Percentiles rank a stretch among this genome's conserved stretches.
These are phyloP conservation scores for Chloromonas sp. DNA, from an alignment of 163 green algal genomes.

Conservation along the genomic window DNA sequence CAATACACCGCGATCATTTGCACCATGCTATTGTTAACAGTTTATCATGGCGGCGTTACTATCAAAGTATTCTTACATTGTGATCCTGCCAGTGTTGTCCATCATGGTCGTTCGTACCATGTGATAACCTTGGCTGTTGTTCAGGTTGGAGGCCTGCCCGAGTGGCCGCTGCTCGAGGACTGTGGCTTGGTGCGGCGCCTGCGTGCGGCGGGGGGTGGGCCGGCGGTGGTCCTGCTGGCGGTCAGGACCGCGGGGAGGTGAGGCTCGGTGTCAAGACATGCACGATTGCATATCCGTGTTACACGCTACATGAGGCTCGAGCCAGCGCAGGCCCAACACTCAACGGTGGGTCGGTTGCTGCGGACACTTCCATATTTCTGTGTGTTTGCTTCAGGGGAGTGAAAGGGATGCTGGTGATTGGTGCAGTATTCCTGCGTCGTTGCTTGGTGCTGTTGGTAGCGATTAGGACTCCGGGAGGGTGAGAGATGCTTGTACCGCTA, in stretches of 20 bases:
- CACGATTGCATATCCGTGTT: neutral
- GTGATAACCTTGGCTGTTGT: neutral
- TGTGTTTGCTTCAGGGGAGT: neutral
- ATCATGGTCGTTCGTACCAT: too few species aligned
- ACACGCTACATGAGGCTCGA: too few species aligned
- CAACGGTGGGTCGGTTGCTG: too few species aligned
- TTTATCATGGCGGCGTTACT: too few species aligned
- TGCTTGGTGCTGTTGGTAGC: too few species aligned
- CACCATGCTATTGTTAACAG: too few species aligned
- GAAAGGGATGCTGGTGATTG: neutral
- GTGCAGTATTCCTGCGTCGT: neutral
- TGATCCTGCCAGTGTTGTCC: too few species aligned
- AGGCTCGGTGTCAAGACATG: neutral
- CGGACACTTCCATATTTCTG: too few species aligned
- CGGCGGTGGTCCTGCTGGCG: conserved; percentile 18
- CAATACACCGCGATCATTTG: neutral
- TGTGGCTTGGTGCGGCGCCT: conserved; percentile 33
- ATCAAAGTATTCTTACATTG: too few species aligned
- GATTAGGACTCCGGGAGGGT: too few species aligned
- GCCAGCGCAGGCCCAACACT: too few species aligned
- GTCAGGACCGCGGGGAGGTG: conserved; percentile 25
- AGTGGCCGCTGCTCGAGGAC: conserved; percentile 45
- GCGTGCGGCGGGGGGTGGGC: neutral
- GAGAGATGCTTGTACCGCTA: too few species aligned
- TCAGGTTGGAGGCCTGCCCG: conserved; percentile 23